Evolutionary conservation across 495 filamentous ascomycete genomes (phyloP).

Genomic region (Bombardia bombarda): DNA sequence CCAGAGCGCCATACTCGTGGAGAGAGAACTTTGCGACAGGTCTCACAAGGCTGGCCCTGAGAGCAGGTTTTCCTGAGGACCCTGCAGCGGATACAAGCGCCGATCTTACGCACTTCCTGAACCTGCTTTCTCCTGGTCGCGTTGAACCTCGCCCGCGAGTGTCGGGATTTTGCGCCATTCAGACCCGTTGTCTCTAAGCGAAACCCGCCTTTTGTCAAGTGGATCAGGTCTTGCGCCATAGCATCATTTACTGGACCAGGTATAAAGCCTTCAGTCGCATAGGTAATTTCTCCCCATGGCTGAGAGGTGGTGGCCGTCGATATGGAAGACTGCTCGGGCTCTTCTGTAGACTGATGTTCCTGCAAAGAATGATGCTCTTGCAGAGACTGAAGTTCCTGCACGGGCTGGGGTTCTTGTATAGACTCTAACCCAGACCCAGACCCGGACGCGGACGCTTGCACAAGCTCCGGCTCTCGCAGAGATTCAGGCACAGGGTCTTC

Average conservation of each 20-base stretch:
- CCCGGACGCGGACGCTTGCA: too few relatives aligned
- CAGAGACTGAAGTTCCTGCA: too few relatives aligned
- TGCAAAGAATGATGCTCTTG: too few relatives aligned
- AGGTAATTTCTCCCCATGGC: constrained; percentile 40
- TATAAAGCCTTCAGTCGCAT: constrained; percentile 27
- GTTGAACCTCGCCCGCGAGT: constrained; percentile 58
- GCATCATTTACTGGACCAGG: constrained; percentile 7
- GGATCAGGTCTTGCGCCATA: constrained; percentile 9
- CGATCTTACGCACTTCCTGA: constrained; percentile 68
- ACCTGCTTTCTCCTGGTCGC: constrained; percentile 66
- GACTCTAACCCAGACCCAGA: too few relatives aligned
- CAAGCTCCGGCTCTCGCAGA: too few relatives aligned
- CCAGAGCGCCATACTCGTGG: constrained; percentile 74
- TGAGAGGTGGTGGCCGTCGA: constrained; percentile 13
- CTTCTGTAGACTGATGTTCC: too few relatives aligned
- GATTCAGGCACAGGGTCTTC: neutral
- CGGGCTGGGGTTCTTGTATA: too few relatives aligned
- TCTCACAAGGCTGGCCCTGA: constrained; percentile 67
- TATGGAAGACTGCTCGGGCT: too few relatives aligned
- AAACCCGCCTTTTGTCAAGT: constrained; percentile 31
- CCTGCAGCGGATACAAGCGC: constrained; percentile 78
- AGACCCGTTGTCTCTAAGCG: constrained; percentile 30
- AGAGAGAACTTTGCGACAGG: constrained; percentile 69
- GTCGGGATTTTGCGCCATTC: constrained; percentile 27
- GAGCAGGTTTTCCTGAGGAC: constrained; percentile 86